Conservation (phyloP, 805 yeast genomes). For the Isabelozyma heimii region DNA sequence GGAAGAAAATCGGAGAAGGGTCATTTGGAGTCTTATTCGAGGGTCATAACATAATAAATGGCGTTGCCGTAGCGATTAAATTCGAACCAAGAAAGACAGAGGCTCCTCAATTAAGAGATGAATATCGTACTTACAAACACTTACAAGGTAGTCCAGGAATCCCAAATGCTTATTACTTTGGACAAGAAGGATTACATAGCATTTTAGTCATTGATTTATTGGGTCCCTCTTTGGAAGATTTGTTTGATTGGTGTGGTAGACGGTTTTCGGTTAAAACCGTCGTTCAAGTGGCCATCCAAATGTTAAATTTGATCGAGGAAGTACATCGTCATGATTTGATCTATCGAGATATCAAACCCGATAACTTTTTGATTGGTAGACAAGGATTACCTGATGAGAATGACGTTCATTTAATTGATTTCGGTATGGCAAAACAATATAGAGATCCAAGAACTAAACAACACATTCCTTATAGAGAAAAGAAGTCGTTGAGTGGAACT, state of each 20-base stretch:
- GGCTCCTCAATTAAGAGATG: constrained; percentile 82
- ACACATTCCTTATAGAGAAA: constrained; percentile 80
- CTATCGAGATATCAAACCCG: constrained; percentile 82
- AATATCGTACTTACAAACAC: constrained; percentile 73
- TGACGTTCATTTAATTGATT: constrained; percentile 71
- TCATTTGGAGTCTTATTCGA: constrained; percentile 84
- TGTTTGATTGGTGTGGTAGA: constrained; percentile 87
- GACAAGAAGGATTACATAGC: constrained; percentile 81
- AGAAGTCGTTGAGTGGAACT: constrained; percentile 78
- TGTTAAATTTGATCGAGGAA: constrained; percentile 69
- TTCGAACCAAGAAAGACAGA: constrained; percentile 79
- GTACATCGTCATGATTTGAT: constrained; percentile 76
- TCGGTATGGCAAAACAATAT: constrained; percentile 85
- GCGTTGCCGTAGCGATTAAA: constrained; percentile 69
- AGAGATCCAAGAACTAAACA: constrained; percentile 77
- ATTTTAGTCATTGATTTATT: constrained; percentile 72
- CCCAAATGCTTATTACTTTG: constrained; percentile 82
- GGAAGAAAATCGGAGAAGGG: constrained; percentile 85
- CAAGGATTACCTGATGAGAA: constrained; percentile 61
- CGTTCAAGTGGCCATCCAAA: constrained; percentile 71
- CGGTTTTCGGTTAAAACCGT: constrained; percentile 70
- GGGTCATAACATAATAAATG: constrained; percentile 70
- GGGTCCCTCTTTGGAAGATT: constrained; percentile 79
- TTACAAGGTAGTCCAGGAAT: constrained; percentile 68
- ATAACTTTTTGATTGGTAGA: constrained; percentile 71